These are phyloP conservation scores for Spathaspora arborariae DNA, from an alignment of 805 yeast species.

Conservation along the genomic window DNA sequence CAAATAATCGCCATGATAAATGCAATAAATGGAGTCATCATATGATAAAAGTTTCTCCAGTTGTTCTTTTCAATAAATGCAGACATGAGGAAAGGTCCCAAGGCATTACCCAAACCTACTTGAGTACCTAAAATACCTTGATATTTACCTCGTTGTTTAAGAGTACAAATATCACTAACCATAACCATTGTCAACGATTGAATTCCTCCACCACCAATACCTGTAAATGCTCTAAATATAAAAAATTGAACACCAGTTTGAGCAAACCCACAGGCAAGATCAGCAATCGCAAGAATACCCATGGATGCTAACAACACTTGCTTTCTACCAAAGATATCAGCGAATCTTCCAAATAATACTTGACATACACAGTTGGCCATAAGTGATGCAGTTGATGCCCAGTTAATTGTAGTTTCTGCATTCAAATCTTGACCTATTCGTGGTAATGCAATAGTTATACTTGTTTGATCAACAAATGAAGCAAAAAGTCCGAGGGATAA, in stretches of 20 bases:
- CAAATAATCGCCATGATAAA: conserved; percentile 23
- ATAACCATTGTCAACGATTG: conserved; percentile 49
- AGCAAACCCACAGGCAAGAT: conserved; percentile 51
- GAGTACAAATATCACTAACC: conserved; percentile 50
- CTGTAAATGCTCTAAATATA: conserved; percentile 52
- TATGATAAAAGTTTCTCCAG: conserved; percentile 55
- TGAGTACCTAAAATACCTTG: conserved; percentile 53
- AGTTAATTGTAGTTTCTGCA: conserved; percentile 46
- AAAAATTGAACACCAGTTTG: conserved; percentile 45
- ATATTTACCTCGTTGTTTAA: conserved; percentile 51
- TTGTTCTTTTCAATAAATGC: conserved; percentile 40
- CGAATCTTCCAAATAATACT: conserved; percentile 49
- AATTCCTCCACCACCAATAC: conserved; percentile 55
- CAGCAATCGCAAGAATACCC: conserved; percentile 37
- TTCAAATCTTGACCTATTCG: conserved; percentile 44
- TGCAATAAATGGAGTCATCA: conserved; percentile 41
- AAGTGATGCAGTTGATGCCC: conserved; percentile 56
- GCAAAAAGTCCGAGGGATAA: conserved; percentile 37
- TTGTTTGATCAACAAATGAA: conserved; percentile 48
- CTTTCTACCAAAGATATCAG: conserved; percentile 55
- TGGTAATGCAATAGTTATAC: conserved; percentile 47
- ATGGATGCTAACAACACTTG: conserved; percentile 38
- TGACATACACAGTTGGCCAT: conserved; percentile 52
- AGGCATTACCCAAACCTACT: conserved; percentile 49
- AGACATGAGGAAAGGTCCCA: conserved; percentile 57